Evolutionary conservation across 106 monocot genomes (phyloP).

Genomic region (Dioscorea alata): DNA sequence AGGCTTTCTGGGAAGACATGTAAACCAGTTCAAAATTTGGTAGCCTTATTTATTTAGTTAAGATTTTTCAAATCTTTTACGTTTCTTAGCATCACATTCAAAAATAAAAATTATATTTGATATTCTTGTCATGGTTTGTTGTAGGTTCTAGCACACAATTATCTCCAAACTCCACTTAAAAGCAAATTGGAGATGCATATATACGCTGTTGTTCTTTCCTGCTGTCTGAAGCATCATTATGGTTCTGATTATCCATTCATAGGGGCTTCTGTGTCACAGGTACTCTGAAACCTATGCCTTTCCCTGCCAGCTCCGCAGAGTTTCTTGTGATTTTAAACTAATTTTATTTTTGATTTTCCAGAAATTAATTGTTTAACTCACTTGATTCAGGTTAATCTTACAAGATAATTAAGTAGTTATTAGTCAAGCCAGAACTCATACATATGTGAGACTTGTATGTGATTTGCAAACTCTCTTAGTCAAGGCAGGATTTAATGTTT

Average conservation of each 20-base stretch:
- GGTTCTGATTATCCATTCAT: slow-evolving; percentile 23
- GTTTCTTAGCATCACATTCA: too few species aligned
- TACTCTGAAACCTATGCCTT: slow-evolving; percentile 13
- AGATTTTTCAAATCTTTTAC: too few species aligned
- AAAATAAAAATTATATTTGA: too few species aligned
- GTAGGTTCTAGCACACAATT: slow-evolving; percentile 78
- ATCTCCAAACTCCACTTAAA: slow-evolving; percentile 35
- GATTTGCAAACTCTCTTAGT: too few species aligned
- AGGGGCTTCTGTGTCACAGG: slow-evolving; percentile 56
- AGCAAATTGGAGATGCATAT: slow-evolving; percentile 72
- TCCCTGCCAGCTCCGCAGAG: too few species aligned
- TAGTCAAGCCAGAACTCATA: too few species aligned
- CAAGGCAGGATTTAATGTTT: too few species aligned
- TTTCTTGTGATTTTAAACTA: not conserved
- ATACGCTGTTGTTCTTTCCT: slow-evolving; percentile 61
- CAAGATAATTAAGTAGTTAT: too few species aligned
- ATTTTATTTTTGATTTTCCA: not conserved
- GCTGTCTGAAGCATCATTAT: slow-evolving; percentile 50
- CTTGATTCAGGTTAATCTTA: too few species aligned
- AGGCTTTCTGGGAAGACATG: slow-evolving; percentile 9
- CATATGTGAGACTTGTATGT: too few species aligned
- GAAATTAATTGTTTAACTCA: not conserved
- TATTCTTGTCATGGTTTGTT: not conserved
- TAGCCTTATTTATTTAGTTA: slow-evolving; percentile 10
- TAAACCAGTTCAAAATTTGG: slow-evolving; percentile 23